These are phyloP conservation scores for Pseudogymnoascus sp. DNA, from an alignment of 2,329 filamentous ascomycete genomes.

Conservation along the genomic window DNA sequence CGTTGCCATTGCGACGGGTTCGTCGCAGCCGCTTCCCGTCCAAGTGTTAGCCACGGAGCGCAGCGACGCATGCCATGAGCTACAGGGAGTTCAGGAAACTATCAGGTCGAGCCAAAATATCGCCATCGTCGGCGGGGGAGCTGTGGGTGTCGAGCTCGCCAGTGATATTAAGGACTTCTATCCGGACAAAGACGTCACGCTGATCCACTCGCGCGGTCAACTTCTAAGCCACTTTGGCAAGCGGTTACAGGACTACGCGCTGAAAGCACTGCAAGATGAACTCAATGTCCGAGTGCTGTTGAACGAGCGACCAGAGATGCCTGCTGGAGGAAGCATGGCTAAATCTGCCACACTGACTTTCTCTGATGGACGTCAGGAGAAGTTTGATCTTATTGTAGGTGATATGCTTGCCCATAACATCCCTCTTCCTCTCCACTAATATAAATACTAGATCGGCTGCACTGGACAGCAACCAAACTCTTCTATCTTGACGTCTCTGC, in stretches of 20 bases:
- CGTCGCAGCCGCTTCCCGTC: conserved; percentile 26
- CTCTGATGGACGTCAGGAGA: conserved; percentile 24
- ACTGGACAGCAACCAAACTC: conserved; percentile 40
- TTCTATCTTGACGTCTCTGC: conserved; percentile 27
- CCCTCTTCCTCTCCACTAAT: not conserved
- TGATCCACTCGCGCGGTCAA: conserved; percentile 38
- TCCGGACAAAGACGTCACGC: conserved; percentile 37
- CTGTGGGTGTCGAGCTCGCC: conserved; percentile 42
- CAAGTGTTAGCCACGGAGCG: conserved; percentile 26
- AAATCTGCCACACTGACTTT: conserved; percentile 23
- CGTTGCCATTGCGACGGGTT: conserved; percentile 37
- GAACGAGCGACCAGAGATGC: conserved; percentile 26
- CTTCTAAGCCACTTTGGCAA: conserved; percentile 36
- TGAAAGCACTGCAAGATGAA: conserved; percentile 25
- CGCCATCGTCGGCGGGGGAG: conserved; percentile 37
- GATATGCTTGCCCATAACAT: conserved; percentile 8
- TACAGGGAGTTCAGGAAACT: conserved; percentile 26
- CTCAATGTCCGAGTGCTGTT: conserved; percentile 34
- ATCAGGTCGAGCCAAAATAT: conserved; percentile 24
- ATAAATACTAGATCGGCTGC: conserved; percentile 33
- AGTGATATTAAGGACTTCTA: conserved; percentile 40
- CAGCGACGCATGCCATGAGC: conserved; percentile 23
- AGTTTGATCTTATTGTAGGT: conserved; percentile 35
- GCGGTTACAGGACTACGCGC: conserved; percentile 31
- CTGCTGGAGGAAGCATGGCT: conserved; percentile 11